A percentile compares a stretch with the other conserved stretches of the same genome.
phyloP scores from a whole-genome alignment of 164 flowering plant species.

The Malania oleifera region DNA sequence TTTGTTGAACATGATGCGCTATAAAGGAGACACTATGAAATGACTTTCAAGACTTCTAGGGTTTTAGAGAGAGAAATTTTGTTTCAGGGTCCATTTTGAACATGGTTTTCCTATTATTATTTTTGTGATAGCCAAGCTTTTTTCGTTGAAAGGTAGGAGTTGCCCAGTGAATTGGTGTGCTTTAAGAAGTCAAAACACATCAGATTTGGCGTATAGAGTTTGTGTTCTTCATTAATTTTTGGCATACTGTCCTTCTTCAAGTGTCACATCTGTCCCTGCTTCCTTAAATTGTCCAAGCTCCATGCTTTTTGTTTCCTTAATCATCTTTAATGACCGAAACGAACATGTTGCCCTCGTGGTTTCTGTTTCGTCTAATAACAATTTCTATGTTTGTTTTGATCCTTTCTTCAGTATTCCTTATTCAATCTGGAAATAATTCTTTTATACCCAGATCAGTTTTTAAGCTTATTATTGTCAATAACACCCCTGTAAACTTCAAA shows the following conservation, averaged over 20 bases:
- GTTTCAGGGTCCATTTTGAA: background rate
- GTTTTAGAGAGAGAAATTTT: conserved; percentile 3
- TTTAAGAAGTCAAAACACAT: background rate
- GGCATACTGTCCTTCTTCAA: background rate
- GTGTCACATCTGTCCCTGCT: background rate
- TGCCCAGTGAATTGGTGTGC: background rate
- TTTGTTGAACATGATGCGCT: too few species aligned
- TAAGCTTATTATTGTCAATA: conserved; percentile 41
- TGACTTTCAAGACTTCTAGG: background rate
- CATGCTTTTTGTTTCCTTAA: background rate
- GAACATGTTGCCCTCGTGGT: conserved; percentile 40
- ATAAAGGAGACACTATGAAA: background rate
- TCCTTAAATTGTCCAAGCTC: background rate
- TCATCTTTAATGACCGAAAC: conserved; percentile 42
- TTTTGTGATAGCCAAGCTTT: background rate
- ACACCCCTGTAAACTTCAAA: conserved; percentile 31
- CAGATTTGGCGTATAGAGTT: background rate
- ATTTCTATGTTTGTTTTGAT: conserved; percentile 48
- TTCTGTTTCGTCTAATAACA: conserved; percentile 40
- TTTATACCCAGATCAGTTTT: conserved; percentile 42
- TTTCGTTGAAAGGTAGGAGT: background rate
- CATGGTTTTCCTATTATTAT: background rate
- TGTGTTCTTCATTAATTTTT: background rate
- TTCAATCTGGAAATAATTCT: conserved; percentile 29
- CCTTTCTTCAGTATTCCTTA: conserved; percentile 45